These are phyloP conservation scores for Penicillium sp. DNA, from an alignment of 2,329 filamentous ascomycete genomes.

Conservation along the genomic window DNA sequence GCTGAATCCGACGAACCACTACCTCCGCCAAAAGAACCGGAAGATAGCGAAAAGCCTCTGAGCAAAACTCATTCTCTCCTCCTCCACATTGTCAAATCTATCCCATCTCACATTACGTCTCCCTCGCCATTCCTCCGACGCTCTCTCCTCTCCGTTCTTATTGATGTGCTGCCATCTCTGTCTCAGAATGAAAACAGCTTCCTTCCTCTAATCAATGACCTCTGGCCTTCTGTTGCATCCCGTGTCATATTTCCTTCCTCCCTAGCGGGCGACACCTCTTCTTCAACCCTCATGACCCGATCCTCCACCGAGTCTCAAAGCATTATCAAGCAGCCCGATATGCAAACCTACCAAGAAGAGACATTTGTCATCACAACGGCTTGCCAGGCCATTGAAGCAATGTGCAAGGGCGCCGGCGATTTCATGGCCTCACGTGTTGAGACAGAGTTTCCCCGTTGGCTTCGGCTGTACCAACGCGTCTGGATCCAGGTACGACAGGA, in stretches of 20 bases:
- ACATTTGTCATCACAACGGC: constrained; percentile 65
- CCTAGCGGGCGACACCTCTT: constrained; percentile 58
- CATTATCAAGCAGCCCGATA: constrained; percentile 54
- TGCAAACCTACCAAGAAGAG: constrained; percentile 39
- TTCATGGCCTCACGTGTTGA: constrained; percentile 78
- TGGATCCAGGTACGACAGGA: constrained; percentile 42
- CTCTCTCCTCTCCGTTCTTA: constrained; percentile 75
- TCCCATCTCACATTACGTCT: constrained; percentile 88
- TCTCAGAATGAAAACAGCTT: constrained; percentile 78
- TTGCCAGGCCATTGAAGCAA: constrained; percentile 65
- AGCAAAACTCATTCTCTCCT: constrained; percentile 81
- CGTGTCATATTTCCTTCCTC: constrained; percentile 41
- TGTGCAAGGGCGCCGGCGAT: constrained; percentile 74
- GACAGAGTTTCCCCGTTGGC: constrained; percentile 60
- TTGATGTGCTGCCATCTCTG: constrained; percentile 70
- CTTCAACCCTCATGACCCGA: constrained; percentile 25
- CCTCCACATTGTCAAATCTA: constrained; percentile 76
- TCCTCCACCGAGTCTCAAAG: constrained; percentile 49
- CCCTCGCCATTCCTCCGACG: constrained; percentile 76
- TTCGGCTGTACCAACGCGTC: constrained; percentile 41
- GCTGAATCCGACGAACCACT: constrained; percentile 39
- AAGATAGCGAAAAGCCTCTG: constrained; percentile 60
- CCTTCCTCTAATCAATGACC: constrained; percentile 81
- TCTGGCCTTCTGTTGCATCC: constrained; percentile 76
- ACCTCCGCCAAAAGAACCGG: constrained; percentile 48